Base-by-base conservation (phyloP, 441 rosid genomes). In the Croton laevigatus region DNA sequence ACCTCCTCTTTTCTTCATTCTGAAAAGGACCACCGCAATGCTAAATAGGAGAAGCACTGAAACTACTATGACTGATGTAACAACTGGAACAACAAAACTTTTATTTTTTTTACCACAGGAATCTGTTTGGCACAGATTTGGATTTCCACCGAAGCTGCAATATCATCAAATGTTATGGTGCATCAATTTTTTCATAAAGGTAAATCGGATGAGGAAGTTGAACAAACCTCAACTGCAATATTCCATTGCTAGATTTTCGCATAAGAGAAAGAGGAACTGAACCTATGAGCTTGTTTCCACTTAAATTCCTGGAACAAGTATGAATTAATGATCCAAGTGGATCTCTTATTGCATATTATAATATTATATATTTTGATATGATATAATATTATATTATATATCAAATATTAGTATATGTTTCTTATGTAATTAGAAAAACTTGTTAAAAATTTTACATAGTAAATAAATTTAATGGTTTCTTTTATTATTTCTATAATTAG, bases 191-290 rank as follows among this genome's bases (percentile, higher is more conserved):
- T 6, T 5, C 44, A 40, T 40, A 40, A 8, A 40, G 9, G 6
- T 40, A 40, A 3, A 38, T 38, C 7, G 49, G 22, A 42, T 44
- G 4, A 19, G 2, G 6, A 4, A 8, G 51, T 42, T 32, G 16
- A 6, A 51, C 71, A 42, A 68, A 78, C 81, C 79, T 71, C 22
- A 78, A 34, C 16, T 16, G 57, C 65, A 71, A 19, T 1, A 60
- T 19, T 45, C 79, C 68, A 44, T 63, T 32, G 11, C 34, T 37
- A 32, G 46, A 71, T 52, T 75, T 78, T 16, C 62, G 54, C 11
- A 62, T 1, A 1, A 78, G 72, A 27, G 42, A 45, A 13, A 0
- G 52, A n/a, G 79, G 81, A 48, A 78, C 44, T 7, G 62, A 27
- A 27, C 81, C 73, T 9, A 17, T 59, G 17, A 74, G 61, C 49